Conservation (phyloP, 768 basidiomycete species). For the Cystofilobasidium bisporidii region DNA sequence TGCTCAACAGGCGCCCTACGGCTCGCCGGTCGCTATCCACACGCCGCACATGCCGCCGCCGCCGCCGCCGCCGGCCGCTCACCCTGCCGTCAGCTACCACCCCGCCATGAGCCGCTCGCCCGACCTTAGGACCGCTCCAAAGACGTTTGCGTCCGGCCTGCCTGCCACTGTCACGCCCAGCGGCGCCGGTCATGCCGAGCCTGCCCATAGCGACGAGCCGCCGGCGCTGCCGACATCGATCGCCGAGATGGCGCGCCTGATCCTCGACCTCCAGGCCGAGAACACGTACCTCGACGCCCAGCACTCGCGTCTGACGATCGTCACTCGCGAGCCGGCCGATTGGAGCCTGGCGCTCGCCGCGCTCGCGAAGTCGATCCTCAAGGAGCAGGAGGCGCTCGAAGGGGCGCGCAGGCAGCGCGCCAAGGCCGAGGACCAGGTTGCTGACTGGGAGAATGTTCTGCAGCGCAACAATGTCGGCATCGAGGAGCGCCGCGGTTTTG, state of each 20-base stretch:
- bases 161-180: neutral
- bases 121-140: neutral
- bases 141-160: neutral
- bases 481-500: conserved; percentile 26
- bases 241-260: conserved; percentile 23
- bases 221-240: conserved; percentile 15
- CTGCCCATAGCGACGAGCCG: neutral
- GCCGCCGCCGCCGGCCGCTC: neutral
- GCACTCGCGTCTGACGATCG: conserved; percentile 20
- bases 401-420: conserved; percentile 9
- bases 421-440: conserved; percentile 20
- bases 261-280: conserved; percentile 22
- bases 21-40: too few species aligned
- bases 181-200: neutral
- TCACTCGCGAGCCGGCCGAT: conserved; percentile 24
- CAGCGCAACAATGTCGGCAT: conserved; percentile 27
- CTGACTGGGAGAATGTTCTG: conserved; percentile 24
- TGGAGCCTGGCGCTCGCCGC: conserved; percentile 22
- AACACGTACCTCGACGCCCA: conserved; percentile 22
- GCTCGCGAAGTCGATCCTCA: conserved; percentile 13
- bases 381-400: conserved; percentile 27
- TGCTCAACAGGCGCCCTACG: too few species aligned
- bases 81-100: neutral
- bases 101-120: neutral
- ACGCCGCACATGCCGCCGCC: neutral